Evolutionary conservation across 2,329 filamentous ascomycete genomes (phyloP).

Genomic region (Ceratocystis destructans): DNA sequence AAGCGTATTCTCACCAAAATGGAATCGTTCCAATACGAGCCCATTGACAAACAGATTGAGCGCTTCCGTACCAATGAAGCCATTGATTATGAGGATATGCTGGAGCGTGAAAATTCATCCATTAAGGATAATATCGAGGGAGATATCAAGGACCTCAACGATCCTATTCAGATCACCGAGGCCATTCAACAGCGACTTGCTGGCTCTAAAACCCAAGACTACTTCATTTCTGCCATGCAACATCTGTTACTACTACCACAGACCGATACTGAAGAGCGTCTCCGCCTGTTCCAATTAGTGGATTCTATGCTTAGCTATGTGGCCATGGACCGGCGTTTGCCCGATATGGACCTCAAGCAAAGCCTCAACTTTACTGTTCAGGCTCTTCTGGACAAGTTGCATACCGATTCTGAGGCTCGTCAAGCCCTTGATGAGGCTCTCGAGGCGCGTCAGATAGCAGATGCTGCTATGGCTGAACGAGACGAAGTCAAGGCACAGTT

Average conservation of each 20-base stretch:
- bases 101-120: constrained; percentile 80
- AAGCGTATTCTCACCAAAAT: constrained; percentile 91
- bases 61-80: constrained; percentile 85
- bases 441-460: constrained; percentile 82
- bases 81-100: constrained; percentile 94
- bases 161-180: constrained; percentile 85
- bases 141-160: constrained; percentile 80
- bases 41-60: constrained; percentile 96
- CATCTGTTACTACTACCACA: constrained; percentile 87
- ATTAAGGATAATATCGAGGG: constrained; percentile 78
- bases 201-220: constrained; percentile 78
- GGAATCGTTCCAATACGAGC: constrained; percentile 95
- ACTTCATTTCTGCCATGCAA: constrained; percentile 89
- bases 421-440: constrained; percentile 84
- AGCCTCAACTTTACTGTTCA: constrained; percentile 96
- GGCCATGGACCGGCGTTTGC: constrained; percentile 88
- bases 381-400: constrained; percentile 83
- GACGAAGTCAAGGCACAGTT: constrained; percentile 86
- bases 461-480: constrained; percentile 88
- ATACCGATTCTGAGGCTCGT: constrained; percentile 88
- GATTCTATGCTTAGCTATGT: constrained; percentile 99
- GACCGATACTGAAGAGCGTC: constrained; percentile 78
- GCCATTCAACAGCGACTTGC: constrained; percentile 76
- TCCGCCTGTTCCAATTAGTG: constrained; percentile 93
- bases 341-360: constrained; percentile 96